Base-by-base conservation (phyloP, 1,284 basidiomycete genomes). In the Schizopora paradoxa region DNA sequence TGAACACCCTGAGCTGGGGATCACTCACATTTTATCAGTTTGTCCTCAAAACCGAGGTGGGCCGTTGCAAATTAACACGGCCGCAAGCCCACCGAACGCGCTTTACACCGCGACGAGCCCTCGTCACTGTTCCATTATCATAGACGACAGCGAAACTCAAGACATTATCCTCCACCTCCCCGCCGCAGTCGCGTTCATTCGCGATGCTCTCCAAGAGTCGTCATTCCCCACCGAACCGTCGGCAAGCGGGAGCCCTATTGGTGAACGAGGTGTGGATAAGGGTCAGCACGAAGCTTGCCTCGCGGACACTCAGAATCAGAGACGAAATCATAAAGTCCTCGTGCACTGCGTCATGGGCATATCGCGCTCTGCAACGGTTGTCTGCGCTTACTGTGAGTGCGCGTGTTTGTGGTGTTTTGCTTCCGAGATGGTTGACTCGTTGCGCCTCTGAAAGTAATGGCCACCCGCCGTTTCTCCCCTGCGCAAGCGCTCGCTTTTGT, bases 291-390 rank as follows among this genome's bases (percentile, higher is more conserved):
- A n/a, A n/a, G n/a, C n/a, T n/a, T n/a, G n/a, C n/a, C n/a, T n/a
- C n/a, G n/a, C n/a, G n/a, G n/a, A n/a, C n/a, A n/a, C n/a, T n/a
- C n/a, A n/a, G n/a, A n/a, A 44, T 27, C 35, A 37, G 33, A 44
- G 16, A 19, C 32, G 31, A 4, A 68, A 70, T 26, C 76, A 77
- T 0, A 69, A 61, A 42, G 76, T 87, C 25, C 72, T 90, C 14
- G 81, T 90, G 11, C 86, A 90, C 56, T 90, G 87, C 62, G 68
- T 81, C 13, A 82, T 86, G 68, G 86, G 85, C 7, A 68, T 88
- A 4, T 85, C 79, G 6, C 68, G 85, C 48, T 81, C 77, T 53
- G 66, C 78, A n/a, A 81, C 82, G 3, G 74, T 82, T 32, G 72
- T 82, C 29, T 77, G 77, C 28, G 82, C 79, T 2, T 84, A 80